Conservation (phyloP, 2,329 filamentous ascomycete species). For the Furcasterigmium furcatum region DNA sequence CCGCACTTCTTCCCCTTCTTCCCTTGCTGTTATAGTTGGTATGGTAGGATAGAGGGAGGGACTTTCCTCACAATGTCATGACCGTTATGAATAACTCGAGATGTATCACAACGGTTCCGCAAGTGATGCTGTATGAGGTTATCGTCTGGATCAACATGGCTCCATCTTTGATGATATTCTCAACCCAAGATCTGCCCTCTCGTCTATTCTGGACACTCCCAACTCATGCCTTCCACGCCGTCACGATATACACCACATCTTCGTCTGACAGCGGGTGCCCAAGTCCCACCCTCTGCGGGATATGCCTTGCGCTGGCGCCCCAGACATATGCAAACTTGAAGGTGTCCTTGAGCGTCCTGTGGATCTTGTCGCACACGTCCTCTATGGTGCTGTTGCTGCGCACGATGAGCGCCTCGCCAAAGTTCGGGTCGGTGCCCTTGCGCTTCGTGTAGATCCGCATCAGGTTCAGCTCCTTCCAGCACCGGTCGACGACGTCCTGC, state of each 20-base stretch:
- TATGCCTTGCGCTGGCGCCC: slow-evolving; percentile 92
- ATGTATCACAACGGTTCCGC: no score
- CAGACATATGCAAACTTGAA: slow-evolving; percentile 99
- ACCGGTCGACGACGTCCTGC: slow-evolving; percentile 87
- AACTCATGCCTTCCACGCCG: slow-evolving; percentile 56
- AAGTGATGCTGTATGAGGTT: no score
- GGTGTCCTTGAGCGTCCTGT: slow-evolving; percentile 91
- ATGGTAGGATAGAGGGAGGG: not conserved
- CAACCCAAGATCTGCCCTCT: not conserved
- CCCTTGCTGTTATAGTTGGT: not conserved
- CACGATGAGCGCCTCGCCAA: slow-evolving; percentile 89
- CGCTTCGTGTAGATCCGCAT: slow-evolving; percentile 97
- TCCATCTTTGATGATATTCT: not conserved
- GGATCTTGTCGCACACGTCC: slow-evolving; percentile 94
- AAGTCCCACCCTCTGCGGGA: slow-evolving; percentile 89
- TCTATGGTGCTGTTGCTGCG: slow-evolving; percentile 84
- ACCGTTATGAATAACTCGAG: not conserved
- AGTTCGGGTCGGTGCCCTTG: slow-evolving; percentile 87
- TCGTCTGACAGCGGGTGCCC: slow-evolving; percentile 73
- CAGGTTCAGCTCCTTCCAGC: slow-evolving; percentile 88
- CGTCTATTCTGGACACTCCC: slow-evolving; percentile 4
- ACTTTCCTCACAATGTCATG: not conserved
- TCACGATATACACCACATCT: slow-evolving; percentile 67
- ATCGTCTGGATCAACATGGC: no score
- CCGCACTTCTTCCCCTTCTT: not conserved